Conservation (phyloP, 164 flowering plant genomes). For the Chimonanthus salicifolius region DNA sequence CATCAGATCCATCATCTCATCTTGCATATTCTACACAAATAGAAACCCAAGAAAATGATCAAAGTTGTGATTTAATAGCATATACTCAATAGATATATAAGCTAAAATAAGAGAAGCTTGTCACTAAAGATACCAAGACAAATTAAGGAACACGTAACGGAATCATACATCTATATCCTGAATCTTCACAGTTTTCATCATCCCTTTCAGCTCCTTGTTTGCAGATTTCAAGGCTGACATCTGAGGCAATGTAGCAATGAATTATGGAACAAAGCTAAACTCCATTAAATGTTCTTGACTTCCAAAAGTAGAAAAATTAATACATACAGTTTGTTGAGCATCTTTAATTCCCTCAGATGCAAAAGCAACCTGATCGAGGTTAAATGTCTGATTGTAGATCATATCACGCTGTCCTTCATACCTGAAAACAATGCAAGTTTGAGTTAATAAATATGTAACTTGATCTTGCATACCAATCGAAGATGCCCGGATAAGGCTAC, state of each 20-base stretch:
- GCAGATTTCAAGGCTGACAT: conserved; percentile 83
- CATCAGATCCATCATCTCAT: conserved; percentile 99
- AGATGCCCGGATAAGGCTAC: too few species aligned
- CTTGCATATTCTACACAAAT: conserved; percentile 74
- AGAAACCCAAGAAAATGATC: background rate
- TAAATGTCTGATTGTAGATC: conserved; percentile 97
- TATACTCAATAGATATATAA: background rate
- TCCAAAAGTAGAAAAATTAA: background rate
- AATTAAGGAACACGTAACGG: background rate
- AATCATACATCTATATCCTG: conserved; percentile 82
- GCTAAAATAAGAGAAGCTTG: background rate
- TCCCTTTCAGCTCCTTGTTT: conserved; percentile 81
- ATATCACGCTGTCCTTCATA: conserved; percentile 98
- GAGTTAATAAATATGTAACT: too few species aligned
- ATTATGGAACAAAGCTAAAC: too few species aligned
- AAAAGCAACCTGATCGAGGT: conserved; percentile 95
- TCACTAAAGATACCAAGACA: too few species aligned
- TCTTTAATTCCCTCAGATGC: conserved; percentile 96
- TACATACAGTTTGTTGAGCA: conserved; percentile 93
- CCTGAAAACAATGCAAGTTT: conserved; percentile 36
- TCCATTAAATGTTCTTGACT: too few species aligned
- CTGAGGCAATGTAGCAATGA: conserved; percentile 25
- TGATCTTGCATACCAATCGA: too few species aligned
- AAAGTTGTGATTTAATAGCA: too few species aligned
- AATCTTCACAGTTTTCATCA: conserved; percentile 86